phyloP scores from a whole-genome alignment of 73 alveolate species.

The Tetrahymena thermophila region DNA sequence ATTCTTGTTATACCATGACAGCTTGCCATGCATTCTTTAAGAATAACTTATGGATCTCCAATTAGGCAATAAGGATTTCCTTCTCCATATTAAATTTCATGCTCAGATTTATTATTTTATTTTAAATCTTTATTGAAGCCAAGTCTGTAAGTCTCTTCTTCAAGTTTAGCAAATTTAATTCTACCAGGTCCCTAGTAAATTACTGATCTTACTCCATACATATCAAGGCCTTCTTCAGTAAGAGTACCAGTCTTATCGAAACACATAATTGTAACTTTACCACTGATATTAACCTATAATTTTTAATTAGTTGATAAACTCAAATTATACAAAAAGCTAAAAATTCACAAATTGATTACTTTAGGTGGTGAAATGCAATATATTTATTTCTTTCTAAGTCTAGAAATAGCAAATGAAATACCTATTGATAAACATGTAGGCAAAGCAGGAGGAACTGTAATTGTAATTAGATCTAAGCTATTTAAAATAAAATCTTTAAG shows the following conservation, averaged over 20 bases:
- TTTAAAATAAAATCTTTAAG: slow-evolving; percentile 21
- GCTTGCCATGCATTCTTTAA: slow-evolving; percentile 62
- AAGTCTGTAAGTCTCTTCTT: background rate
- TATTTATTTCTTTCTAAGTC: slow-evolving; percentile 62
- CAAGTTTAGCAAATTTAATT: background rate
- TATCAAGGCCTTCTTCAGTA: slow-evolving; percentile 91
- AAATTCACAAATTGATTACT: background rate
- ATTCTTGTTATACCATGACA: slow-evolving; percentile 89
- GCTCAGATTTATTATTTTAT: background rate
- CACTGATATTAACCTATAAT: slow-evolving; percentile 68
- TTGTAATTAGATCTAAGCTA: slow-evolving; percentile 59
- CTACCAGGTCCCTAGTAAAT: background rate
- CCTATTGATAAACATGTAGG: slow-evolving; percentile 73
- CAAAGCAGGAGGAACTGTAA: slow-evolving; percentile 78
- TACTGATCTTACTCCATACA: slow-evolving; percentile 70
- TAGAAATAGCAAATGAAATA: slow-evolving; percentile 59
- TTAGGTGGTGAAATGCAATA: slow-evolving; percentile 82
- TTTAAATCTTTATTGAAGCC: background rate
- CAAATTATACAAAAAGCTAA: too few relatives aligned
- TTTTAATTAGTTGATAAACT: too few relatives aligned
- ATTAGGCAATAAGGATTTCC: background rate
- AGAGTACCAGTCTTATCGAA: slow-evolving; percentile 98
- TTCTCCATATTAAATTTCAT: background rate
- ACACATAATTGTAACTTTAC: slow-evolving; percentile 77
- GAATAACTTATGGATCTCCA: background rate